Evolutionary conservation across 352 stramenopile species (phyloP).

Genomic region (Paralagenidium karlingii): DNA sequence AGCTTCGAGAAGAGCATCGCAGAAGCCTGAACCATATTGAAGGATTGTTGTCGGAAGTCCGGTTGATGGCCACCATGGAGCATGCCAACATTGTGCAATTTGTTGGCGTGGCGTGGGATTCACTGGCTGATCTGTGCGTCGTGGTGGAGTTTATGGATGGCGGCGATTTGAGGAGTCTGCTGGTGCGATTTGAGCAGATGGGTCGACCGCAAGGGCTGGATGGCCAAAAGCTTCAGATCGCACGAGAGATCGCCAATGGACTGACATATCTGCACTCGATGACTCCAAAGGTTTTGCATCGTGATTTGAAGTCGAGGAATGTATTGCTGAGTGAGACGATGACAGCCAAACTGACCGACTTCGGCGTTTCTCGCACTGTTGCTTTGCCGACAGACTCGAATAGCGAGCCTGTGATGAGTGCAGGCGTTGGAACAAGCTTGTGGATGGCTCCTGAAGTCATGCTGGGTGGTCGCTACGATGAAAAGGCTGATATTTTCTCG

Average conservation of each 20-base stretch:
- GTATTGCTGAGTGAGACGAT: slow-evolving; percentile 11
- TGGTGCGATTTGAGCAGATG: too few relatives aligned
- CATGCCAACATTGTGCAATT: slow-evolving; percentile 65
- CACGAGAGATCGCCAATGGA: slow-evolving; percentile 14
- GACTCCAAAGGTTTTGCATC: slow-evolving; percentile 10
- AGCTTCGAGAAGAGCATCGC: slow-evolving; percentile 32
- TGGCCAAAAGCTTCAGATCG: slow-evolving; percentile 12
- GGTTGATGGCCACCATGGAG: slow-evolving; percentile 23
- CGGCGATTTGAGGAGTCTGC: slow-evolving; percentile 22
- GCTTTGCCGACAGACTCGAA: too few relatives aligned
- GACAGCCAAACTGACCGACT: slow-evolving; percentile 13
- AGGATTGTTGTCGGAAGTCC: slow-evolving; percentile 40
- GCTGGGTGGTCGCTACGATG: too few relatives aligned
- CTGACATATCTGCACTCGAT: slow-evolving; percentile 17
- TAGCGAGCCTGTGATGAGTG: too few relatives aligned
- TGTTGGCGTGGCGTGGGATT: slow-evolving; percentile 40
- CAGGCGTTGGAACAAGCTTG: too few relatives aligned
- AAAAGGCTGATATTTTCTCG: too few relatives aligned
- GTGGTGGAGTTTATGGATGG: slow-evolving; percentile 47
- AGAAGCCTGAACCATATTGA: slow-evolving; percentile 20
- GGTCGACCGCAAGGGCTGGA: slow-evolving; percentile 7
- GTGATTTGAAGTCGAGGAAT: slow-evolving; percentile 12
- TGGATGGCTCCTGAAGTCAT: too few relatives aligned
- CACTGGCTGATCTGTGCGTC: slow-evolving; percentile 32
- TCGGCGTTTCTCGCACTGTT: too few relatives aligned